Evolutionary conservation across 2,329 filamentous ascomycete species (phyloP).

Genomic region (Xenoacremonium recifei): DNA sequence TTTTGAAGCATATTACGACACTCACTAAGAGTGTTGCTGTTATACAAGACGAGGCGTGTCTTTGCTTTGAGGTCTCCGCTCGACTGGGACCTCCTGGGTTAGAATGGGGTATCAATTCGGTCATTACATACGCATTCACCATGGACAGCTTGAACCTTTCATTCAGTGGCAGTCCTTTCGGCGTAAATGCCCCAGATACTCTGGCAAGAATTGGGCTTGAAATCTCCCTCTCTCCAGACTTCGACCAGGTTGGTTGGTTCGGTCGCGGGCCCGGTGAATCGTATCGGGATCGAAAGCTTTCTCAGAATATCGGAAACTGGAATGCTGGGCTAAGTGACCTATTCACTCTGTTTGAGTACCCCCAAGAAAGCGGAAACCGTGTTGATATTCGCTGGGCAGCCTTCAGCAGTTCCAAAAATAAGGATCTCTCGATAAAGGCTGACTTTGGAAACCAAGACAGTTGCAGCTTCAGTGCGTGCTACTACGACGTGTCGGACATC

Average conservation of each 20-base stretch:
- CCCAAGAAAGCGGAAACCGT: constrained; percentile 66
- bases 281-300: constrained; percentile 60
- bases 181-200: constrained; percentile 49
- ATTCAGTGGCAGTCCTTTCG: constrained; percentile 38
- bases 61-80: constrained; percentile 53
- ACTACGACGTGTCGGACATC: constrained; percentile 19
- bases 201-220: constrained; percentile 63
- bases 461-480: constrained; percentile 14
- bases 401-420: constrained; percentile 13
- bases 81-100: constrained; percentile 59
- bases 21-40: constrained; percentile 44
- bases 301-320: constrained; percentile 54
- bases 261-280: constrained; percentile 63
- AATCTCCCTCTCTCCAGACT: constrained; percentile 43
- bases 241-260: constrained; percentile 55
- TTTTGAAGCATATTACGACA: constrained; percentile 42
- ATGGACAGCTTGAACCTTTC: constrained; percentile 47
- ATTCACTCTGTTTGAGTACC: constrained; percentile 61
- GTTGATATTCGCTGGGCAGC: constrained; percentile 59
- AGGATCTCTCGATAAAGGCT: not conserved
- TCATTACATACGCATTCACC: constrained; percentile 48
- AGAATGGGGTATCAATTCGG: constrained; percentile 52
- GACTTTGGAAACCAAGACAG: not conserved
- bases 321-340: constrained; percentile 44
- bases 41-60: constrained; percentile 44